A percentile compares a stretch with the other conserved stretches of the same genome.
phyloP scores from a whole-genome alignment of 441 rosid species.

The Croton setiger region DNA sequence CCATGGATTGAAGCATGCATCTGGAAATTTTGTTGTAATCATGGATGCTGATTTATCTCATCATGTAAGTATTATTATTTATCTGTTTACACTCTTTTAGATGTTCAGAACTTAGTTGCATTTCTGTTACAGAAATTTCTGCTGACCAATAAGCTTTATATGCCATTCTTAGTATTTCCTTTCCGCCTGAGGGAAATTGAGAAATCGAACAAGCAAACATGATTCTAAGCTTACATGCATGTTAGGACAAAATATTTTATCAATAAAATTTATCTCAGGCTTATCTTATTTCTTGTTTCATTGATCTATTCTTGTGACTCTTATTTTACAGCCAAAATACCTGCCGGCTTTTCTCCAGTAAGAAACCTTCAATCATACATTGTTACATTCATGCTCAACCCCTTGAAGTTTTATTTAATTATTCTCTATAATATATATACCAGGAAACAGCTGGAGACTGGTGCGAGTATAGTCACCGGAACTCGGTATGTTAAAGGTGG shows the following conservation, averaged over 20 bases:
- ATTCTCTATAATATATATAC: slow-evolving; percentile 15
- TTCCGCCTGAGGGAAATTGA: background rate
- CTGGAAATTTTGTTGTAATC: slow-evolving; percentile 88
- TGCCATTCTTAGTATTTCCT: background rate
- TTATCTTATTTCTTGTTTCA: background rate
- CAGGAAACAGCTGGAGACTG: slow-evolving; percentile 88
- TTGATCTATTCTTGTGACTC: slow-evolving; percentile 15
- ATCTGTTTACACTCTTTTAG: background rate
- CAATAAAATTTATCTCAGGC: background rate
- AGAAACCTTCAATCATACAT: slow-evolving; percentile 23
- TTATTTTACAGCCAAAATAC: slow-evolving; percentile 86
- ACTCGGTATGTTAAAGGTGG: slow-evolving; percentile 89
- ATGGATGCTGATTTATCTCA: slow-evolving; percentile 99
- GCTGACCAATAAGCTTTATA: too few species aligned
- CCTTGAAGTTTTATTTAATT: slow-evolving; percentile 16
- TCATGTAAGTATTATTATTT: slow-evolving; percentile 54
- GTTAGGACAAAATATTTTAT: background rate
- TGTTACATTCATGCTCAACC: slow-evolving; percentile 4
- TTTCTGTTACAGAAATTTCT: background rate
- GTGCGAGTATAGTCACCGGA: slow-evolving; percentile 93
- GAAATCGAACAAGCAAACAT: background rate
- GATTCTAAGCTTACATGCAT: background rate
- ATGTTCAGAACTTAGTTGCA: background rate
- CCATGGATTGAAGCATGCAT: slow-evolving; percentile 89
- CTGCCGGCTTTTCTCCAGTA: slow-evolving; percentile 89